Conservation (phyloP, 1,284 basidiomycete genomes). For the Phellopilus nigrolimitatus region DNA sequence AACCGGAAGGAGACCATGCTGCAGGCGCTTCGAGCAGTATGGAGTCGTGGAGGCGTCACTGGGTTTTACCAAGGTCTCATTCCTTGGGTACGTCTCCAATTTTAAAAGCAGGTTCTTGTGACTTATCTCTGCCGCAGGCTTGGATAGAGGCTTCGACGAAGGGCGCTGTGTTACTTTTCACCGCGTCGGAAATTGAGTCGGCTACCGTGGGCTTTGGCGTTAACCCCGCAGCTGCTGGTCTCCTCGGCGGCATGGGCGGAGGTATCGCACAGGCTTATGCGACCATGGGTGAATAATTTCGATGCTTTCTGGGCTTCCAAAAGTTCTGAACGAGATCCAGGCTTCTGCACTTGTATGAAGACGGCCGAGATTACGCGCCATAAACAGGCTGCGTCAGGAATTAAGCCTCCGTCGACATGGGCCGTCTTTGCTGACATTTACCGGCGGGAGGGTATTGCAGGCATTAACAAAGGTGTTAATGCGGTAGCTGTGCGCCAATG, state of each 20-base stretch:
- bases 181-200: conserved; percentile 91
- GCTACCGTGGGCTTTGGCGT: conserved; percentile 62
- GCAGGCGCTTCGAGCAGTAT: conserved; percentile 83
- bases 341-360: conserved; percentile 98
- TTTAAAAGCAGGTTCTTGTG: too few relatives aligned
- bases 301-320: neutral
- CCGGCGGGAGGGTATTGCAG: conserved; percentile 86
- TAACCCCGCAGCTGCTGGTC: conserved; percentile 78
- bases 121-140: too few relatives aligned
- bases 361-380: conserved; percentile 98
- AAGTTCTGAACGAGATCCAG: conserved; percentile 36
- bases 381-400: conserved; percentile 88
- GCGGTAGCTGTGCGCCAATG: conserved; percentile 96
- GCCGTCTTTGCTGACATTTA: conserved; percentile 95
- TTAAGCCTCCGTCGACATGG: conserved; percentile 92
- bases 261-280: conserved; percentile 98
- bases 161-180: conserved; percentile 93
- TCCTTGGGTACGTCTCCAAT: conserved; percentile 74
- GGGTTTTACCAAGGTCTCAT: conserved; percentile 99
- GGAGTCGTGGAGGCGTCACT: conserved; percentile 83
- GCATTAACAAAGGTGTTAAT: conserved; percentile 99
- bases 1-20: conserved; percentile 89
- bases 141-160: conserved; percentile 99
- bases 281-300: conserved; percentile 87
- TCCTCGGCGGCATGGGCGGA: conserved; percentile 96